Percentiles rank a stretch among this genome's conserved stretches.
phyloP scores from a whole-genome alignment of 768 basidiomycete genomes.

The Boletus vinaceobasis region DNA sequence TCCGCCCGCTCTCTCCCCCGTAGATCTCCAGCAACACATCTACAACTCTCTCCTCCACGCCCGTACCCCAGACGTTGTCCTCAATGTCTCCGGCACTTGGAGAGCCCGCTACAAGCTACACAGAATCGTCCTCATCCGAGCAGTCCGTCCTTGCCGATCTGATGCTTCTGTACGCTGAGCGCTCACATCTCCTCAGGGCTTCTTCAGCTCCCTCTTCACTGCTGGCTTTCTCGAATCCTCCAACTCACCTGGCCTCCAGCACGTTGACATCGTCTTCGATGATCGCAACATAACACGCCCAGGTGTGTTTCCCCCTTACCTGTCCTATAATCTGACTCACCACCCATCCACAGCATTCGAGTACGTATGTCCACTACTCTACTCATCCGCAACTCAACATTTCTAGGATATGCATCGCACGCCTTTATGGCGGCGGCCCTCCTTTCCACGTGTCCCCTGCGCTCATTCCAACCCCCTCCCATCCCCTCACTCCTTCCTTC shows the following conservation, averaged over 20 bases:
- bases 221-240: slow-evolving; percentile 69
- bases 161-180: not conserved
- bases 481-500: slow-evolving; percentile 74
- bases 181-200: slow-evolving; percentile 50
- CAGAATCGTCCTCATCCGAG: slow-evolving; percentile 83
- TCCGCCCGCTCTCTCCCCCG: slow-evolving; percentile 41
- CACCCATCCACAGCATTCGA: slow-evolving; percentile 66
- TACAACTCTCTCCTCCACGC: slow-evolving; percentile 70
- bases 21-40: slow-evolving; percentile 69
- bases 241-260: slow-evolving; percentile 34
- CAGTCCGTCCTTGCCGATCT: slow-evolving; percentile 44
- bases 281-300: slow-evolving; percentile 87
- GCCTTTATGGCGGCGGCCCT: slow-evolving; percentile 86
- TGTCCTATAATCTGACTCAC: not conserved
- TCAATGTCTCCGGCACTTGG: slow-evolving; percentile 68
- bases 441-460: slow-evolving; percentile 61
- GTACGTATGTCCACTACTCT: slow-evolving; percentile 44
- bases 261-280: slow-evolving; percentile 71
- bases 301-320: slow-evolving; percentile 45
- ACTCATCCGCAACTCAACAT: slow-evolving; percentile 10
- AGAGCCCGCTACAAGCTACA: slow-evolving; percentile 75
- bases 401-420: slow-evolving; percentile 74
- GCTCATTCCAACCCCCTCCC: slow-evolving; percentile 58
- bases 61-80: slow-evolving; percentile 72
- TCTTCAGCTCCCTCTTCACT: slow-evolving; percentile 86